These are phyloP conservation scores for Fusarium ramigenum DNA, from an alignment of 2,329 filamentous ascomycete species.

Conservation along the genomic window DNA sequence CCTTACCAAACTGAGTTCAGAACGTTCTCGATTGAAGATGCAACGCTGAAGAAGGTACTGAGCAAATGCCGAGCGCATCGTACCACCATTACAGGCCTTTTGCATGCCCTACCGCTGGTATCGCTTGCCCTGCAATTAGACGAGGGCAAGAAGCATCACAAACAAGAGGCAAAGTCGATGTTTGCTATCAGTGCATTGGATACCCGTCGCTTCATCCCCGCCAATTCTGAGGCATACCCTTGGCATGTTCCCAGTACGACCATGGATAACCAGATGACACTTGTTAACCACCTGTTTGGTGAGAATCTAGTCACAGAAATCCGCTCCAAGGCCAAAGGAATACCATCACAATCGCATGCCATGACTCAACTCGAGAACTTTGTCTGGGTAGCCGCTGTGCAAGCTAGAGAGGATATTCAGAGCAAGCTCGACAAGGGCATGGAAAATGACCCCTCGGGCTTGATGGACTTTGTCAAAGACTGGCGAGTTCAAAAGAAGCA, in stretches of 20 bases:
- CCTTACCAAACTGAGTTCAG: conserved; percentile 34
- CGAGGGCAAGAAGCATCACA: conserved; percentile 8
- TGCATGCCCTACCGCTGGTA: conserved; percentile 38
- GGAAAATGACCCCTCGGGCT: conserved; percentile 36
- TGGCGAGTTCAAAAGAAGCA: conserved; percentile 32
- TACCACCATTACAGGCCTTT: conserved; percentile 44
- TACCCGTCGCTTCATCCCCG: conserved; percentile 29
- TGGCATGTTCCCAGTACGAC: conserved; percentile 31
- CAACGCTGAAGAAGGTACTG: conserved; percentile 30
- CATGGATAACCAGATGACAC: conserved; percentile 31
- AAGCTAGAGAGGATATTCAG: conserved; percentile 25
- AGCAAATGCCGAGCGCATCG: conserved; percentile 38
- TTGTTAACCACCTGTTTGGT: conserved; percentile 23
- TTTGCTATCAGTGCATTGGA: conserved; percentile 32
- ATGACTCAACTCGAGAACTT: conserved; percentile 25
- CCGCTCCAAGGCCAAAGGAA: conserved; percentile 26
- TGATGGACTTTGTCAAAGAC: conserved; percentile 41
- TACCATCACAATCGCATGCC: conserved; percentile 11
- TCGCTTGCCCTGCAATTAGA: conserved; percentile 35
- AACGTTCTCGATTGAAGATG: conserved; percentile 28
- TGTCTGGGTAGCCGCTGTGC: conserved; percentile 20
- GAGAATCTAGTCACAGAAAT: conserved; percentile 15
- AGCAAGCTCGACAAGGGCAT: conserved; percentile 27
- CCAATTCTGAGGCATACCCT: conserved; percentile 9
- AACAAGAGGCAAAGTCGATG: conserved; percentile 23